These are phyloP conservation scores for Rhododendron simsii DNA, from an alignment of 148 eudicot genomes.

Conservation along the genomic window DNA sequence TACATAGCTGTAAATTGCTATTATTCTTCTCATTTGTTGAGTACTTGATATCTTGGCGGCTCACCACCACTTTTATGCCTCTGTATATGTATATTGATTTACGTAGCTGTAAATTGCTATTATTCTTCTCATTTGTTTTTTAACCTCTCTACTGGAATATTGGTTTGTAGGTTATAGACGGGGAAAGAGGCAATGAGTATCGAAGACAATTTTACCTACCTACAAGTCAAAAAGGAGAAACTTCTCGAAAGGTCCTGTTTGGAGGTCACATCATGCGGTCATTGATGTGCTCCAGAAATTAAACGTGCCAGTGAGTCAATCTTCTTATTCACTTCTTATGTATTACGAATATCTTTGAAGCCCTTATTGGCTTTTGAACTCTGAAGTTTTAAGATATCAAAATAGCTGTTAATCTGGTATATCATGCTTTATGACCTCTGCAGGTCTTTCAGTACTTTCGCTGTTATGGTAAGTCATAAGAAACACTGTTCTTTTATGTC, in stretches of 20 bases:
- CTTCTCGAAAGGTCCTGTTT: constrained; percentile 35
- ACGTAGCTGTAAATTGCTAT: neutral
- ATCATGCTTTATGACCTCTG: neutral
- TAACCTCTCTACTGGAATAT: neutral
- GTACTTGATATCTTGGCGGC: too few species aligned
- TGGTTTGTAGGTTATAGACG: constrained; percentile 69
- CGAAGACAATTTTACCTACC: constrained; percentile 75
- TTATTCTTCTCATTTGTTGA: neutral
- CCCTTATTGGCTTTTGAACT: neutral
- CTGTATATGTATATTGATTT: neutral
- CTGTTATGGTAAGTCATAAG: neutral
- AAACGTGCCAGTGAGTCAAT: constrained; percentile 65
- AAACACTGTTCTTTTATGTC: too few species aligned
- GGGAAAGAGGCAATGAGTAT: constrained; percentile 75
- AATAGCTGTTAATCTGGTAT: neutral
- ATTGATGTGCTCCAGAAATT: constrained; percentile 51
- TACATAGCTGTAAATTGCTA: neutral
- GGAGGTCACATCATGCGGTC: constrained; percentile 48
- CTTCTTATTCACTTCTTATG: neutral
- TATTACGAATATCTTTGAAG: neutral
- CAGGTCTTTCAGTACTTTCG: neutral
- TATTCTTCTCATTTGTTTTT: neutral
- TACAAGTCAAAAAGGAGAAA: constrained; percentile 79
- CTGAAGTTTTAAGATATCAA: neutral
- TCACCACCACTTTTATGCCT: neutral